Percentiles rank a stretch among this genome's conserved stretches.
phyloP scores from a whole-genome alignment of 805 yeast genomes.

The Brettanomyces anomalus region DNA sequence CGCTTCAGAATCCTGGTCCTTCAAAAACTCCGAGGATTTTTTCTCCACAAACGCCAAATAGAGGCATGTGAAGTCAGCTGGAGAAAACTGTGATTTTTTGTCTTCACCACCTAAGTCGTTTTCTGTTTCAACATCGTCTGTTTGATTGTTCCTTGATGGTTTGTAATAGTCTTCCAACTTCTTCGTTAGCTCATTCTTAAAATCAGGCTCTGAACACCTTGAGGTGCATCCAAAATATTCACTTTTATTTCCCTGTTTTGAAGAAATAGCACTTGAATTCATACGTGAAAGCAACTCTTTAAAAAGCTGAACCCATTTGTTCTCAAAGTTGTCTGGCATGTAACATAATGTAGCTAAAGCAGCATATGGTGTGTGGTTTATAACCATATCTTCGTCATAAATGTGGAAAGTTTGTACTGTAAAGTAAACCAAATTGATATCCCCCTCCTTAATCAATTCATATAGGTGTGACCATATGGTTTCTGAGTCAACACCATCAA shows the following conservation, averaged over 20 bases:
- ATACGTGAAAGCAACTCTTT: slow-evolving; percentile 39
- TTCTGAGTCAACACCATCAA: slow-evolving; percentile 78
- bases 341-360: slow-evolving; percentile 28
- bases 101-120: slow-evolving; percentile 5
- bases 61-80: slow-evolving; percentile 36
- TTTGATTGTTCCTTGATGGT: neutral
- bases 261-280: slow-evolving; percentile 56
- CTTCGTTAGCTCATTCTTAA: slow-evolving; percentile 4
- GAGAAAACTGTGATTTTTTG: slow-evolving; percentile 25
- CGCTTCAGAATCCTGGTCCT: slow-evolving; percentile 9
- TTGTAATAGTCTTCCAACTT: slow-evolving; percentile 14
- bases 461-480: slow-evolving; percentile 67
- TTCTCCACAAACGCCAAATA: slow-evolving; percentile 25
- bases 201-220: slow-evolving; percentile 7
- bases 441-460: slow-evolving; percentile 29
- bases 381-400: slow-evolving; percentile 79
- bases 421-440: slow-evolving; percentile 46
- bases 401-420: slow-evolving; percentile 60
- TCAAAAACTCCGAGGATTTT: slow-evolving; percentile 11
- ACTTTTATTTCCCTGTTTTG: slow-evolving; percentile 35
- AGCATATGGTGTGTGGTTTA: slow-evolving; percentile 66
- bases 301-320: slow-evolving; percentile 32
- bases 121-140: neutral
- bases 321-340: slow-evolving; percentile 11
- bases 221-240: slow-evolving; percentile 5